A percentile compares a stretch with the other conserved stretches of the same genome.
Conservation (phyloP, 177 flowering plant genomes). For the Vitis hybrid region DNA sequence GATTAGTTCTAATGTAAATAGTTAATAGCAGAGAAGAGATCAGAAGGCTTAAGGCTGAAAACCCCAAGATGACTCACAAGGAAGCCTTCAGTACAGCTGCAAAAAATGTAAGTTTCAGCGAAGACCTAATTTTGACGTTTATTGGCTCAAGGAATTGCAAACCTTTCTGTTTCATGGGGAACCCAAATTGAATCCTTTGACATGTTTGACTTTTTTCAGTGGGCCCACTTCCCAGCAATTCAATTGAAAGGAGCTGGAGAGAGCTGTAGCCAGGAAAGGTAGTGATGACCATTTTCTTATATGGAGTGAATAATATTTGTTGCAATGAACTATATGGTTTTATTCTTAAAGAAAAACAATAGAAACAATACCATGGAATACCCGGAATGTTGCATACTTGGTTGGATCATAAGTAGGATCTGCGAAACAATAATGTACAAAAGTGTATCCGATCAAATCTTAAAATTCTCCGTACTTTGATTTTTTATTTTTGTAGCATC, state of each 20-base stretch:
- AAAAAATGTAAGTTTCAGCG: slow-evolving; percentile 61
- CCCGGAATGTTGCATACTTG: no score
- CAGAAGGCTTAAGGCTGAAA: slow-evolving; percentile 70
- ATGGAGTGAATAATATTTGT: slow-evolving; percentile 25
- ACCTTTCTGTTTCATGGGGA: not conserved
- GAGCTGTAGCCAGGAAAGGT: slow-evolving; percentile 39
- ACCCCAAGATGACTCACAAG: slow-evolving; percentile 84
- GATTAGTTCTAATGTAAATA: not conserved
- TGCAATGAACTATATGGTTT: not conserved
- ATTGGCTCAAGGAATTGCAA: not conserved
- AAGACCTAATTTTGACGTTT: not conserved
- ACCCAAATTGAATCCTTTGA: not conserved
- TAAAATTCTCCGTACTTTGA: no score
- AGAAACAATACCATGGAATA: no score
- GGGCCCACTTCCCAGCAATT: slow-evolving; percentile 71
- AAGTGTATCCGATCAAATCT: no score
- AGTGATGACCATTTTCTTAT: slow-evolving; percentile 17
- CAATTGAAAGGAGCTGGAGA: slow-evolving; percentile 50
- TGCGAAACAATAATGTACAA: no score
- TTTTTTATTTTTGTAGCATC: no score
- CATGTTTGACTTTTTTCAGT: slow-evolving; percentile 38
- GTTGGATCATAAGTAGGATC: no score
- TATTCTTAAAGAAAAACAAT: not conserved
- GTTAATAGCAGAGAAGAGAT: slow-evolving; percentile 74
- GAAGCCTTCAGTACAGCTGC: slow-evolving; percentile 96